phyloP scores from a whole-genome alignment of 164 flowering plant genomes.

The Berberis vulgaris region DNA sequence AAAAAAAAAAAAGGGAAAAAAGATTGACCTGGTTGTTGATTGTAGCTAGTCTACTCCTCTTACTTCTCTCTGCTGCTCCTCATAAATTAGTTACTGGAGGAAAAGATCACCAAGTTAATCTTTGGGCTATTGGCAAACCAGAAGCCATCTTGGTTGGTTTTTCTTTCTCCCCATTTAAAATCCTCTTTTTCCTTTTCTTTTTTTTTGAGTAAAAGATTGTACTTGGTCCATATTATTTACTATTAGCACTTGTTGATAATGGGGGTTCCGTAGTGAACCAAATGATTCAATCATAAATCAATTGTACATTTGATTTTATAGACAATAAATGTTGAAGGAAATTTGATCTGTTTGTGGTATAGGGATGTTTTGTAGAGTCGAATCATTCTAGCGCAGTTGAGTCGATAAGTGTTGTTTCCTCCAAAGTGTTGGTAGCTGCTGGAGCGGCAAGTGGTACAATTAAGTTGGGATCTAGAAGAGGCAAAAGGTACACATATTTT shows the following conservation, averaged over 20 bases:
- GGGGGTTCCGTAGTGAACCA: no score
- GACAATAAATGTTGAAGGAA: not conserved
- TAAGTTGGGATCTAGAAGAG: conserved; percentile 98
- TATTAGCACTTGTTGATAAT: no score
- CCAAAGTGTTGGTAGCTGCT: conserved; percentile 91
- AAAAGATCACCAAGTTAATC: conserved; percentile 71
- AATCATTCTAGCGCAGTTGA: conserved; percentile 97
- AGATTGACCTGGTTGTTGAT: no score
- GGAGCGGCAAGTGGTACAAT: conserved; percentile 98
- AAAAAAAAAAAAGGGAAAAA: no score
- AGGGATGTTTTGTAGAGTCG: conserved; percentile 49
- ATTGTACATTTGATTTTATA: no score
- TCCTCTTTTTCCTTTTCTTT: no score
- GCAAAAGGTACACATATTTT: conserved; percentile 65
- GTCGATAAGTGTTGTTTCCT: conserved; percentile 88
- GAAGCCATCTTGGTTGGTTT: conserved; percentile 55
- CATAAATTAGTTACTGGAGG: conserved; percentile 58
- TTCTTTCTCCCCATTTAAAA: not conserved
- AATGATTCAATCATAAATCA: no score
- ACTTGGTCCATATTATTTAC: no score
- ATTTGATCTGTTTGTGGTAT: not conserved
- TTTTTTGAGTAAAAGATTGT: no score
- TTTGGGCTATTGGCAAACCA: conserved; percentile 86
- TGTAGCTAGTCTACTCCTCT: no score
- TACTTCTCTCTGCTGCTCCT: no score